A percentile compares a stretch with the other conserved stretches of the same genome.
These are phyloP conservation scores for Perilla frutescens DNA, from an alignment of 257 asterid species.

Conservation along the genomic window DNA sequence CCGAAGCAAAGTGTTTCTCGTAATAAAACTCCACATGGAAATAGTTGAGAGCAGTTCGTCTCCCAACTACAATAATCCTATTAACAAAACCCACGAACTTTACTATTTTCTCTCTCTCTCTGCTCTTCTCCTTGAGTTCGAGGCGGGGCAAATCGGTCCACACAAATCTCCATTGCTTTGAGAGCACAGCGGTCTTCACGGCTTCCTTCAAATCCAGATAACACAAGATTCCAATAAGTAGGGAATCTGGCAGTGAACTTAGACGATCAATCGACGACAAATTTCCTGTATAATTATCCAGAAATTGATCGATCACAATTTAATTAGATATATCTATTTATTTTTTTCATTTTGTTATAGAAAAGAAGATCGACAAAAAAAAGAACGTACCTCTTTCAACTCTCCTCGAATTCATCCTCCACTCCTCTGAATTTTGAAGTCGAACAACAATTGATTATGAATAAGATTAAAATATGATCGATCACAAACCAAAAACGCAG, in stretches of 20 bases:
- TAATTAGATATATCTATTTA: too few species aligned
- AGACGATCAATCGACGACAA: constrained; percentile 1
- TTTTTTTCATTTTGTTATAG: too few species aligned
- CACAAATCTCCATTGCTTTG: constrained; percentile 27
- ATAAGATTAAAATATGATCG: too few species aligned
- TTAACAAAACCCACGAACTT: constrained; percentile 13
- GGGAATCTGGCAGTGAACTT: constrained; percentile 29
- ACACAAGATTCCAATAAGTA: constrained; percentile 12
- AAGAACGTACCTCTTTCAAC: too few species aligned
- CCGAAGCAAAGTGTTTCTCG: background rate
- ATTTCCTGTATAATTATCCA: too few species aligned
- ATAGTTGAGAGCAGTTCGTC: background rate
- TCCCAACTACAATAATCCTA: background rate
- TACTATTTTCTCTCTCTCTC: background rate
- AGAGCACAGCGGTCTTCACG: constrained; percentile 21
- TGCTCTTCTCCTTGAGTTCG: background rate
- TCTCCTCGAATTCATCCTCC: too few species aligned
- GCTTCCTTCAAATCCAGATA: background rate
- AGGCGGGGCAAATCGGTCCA: constrained; percentile 24
- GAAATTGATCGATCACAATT: too few species aligned
- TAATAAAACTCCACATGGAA: constrained; percentile 6
- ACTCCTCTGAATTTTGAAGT: too few species aligned
- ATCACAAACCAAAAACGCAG: too few species aligned
- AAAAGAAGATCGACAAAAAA: too few species aligned
- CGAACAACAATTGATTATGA: too few species aligned